A percentile compares a stretch with the other conserved stretches of the same genome.
These are phyloP conservation scores for Candida andamanensis DNA, from an alignment of 805 yeast species.

Conservation along the genomic window DNA sequence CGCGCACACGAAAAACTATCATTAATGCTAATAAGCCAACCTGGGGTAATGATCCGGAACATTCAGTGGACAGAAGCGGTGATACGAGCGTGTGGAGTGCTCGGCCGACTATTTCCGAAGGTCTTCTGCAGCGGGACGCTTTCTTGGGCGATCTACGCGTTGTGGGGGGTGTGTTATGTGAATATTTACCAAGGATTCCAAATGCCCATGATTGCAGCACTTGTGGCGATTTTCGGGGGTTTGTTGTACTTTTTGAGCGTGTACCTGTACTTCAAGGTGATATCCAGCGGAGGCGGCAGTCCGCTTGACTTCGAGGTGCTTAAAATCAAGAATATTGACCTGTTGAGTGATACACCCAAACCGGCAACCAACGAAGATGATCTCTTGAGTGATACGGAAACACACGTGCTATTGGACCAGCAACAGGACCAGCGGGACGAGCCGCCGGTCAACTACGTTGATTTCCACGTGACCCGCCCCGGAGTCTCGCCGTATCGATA, in stretches of 20 bases:
- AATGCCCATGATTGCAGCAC: slow-evolving; percentile 11
- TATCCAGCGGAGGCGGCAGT: slow-evolving; percentile 58
- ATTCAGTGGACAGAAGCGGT: slow-evolving; percentile 9
- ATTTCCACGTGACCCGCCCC: slow-evolving; percentile 37
- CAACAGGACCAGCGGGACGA: no score
- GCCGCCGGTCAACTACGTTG: slow-evolving; percentile 33
- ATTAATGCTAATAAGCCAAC: slow-evolving; percentile 20
- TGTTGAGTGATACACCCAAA: slow-evolving; percentile 5
- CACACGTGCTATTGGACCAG: background rate
- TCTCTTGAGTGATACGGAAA: slow-evolving; percentile 1
- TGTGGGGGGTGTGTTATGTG: slow-evolving; percentile 12
- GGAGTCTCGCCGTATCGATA: slow-evolving; percentile 55
- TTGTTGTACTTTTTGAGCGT: slow-evolving; percentile 33
- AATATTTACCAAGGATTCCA: slow-evolving; percentile 12
- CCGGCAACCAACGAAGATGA: slow-evolving; percentile 6
- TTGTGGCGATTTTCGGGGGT: slow-evolving; percentile 19
- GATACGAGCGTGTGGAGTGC: slow-evolving; percentile 8
- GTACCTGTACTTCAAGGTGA: slow-evolving; percentile 49
- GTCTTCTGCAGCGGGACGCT: slow-evolving; percentile 37
- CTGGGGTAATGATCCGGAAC: slow-evolving; percentile 16
- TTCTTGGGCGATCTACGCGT: slow-evolving; percentile 45
- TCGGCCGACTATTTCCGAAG: slow-evolving; percentile 42
- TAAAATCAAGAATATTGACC: slow-evolving; percentile 16
- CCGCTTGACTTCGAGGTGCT: slow-evolving; percentile 54
- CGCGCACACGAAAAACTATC: no score